Evolutionary conservation across 2,329 filamentous ascomycete species (phyloP), one percentile per base, ranked within the genome.

Genomic region (Ophiocordyceps camponoti-saundersi): DNA sequence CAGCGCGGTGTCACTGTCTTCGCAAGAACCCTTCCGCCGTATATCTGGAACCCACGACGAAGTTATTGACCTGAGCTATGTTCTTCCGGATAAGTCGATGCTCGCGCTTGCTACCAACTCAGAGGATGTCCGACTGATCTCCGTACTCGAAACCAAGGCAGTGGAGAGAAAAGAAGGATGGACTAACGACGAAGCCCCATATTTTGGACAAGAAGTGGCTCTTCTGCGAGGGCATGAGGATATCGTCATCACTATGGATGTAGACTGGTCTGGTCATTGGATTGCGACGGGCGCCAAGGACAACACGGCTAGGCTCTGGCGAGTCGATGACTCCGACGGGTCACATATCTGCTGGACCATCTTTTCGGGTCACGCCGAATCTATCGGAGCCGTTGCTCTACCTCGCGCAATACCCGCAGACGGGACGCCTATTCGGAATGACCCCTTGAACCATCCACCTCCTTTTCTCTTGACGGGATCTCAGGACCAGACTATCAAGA

Each of bases 21-120:
- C 56, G 52, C 71, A 59, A 56, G 68, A 64, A 58, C 84, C 65
- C 1, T 73, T 85, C 42, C 79, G 85, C 53, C 78, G 87, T 42
- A 93, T 98, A 53, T 95, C 90, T 5, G 93, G 92, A 46, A 95
- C 92, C 7, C 88, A 96, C 61, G 93, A 98, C 60, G 92, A 98
- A 61, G 88, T 98, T 46, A 95, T 98, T 54, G 93, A 98, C 59
- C 68, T 98, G 32, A 85, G 82, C 29, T 95, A 92, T 57, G 71
- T 96, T 47, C 78, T 92, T 2, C 77, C 80, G 0, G 82, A 94
- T 55, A 79, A 77, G 48, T 90, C 86, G 3, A 67, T 93, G 46
- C 72, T 98, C 51, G 93, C 92, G 6, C 69, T 98, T 23, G 92
- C 90, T 7, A 96, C 90, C 2, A 98, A 98, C 61, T 86, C 89